Evolutionary conservation across 2,329 filamentous ascomycete genomes (phyloP).

Genomic region (Xylariaceae sp.): DNA sequence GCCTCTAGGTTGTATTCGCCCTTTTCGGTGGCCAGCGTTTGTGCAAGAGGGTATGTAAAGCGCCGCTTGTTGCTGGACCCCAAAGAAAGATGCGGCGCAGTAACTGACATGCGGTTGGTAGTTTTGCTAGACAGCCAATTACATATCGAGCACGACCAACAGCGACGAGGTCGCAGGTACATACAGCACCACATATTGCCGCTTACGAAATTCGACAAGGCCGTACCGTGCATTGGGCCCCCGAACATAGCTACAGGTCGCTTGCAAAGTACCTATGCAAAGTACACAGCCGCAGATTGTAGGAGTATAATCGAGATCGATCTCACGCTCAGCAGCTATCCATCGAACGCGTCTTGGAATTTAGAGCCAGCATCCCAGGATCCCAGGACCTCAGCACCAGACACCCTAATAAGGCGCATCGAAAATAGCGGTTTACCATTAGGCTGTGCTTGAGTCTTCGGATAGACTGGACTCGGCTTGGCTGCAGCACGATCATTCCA

Average conservation of each 20-base stretch:
- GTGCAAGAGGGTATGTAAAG: constrained; percentile 4
- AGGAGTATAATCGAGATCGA: background rate
- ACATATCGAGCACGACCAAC: constrained; percentile 10
- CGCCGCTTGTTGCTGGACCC: constrained; percentile 5
- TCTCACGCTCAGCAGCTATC: too few relatives aligned
- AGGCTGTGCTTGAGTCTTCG: too few relatives aligned
- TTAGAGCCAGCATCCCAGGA: too few relatives aligned
- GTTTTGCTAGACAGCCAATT: constrained; percentile 4
- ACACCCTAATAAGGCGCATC: constrained; percentile 1
- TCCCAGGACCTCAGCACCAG: too few relatives aligned
- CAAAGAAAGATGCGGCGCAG: too few relatives aligned
- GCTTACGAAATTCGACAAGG: constrained; percentile 12
- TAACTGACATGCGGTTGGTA: constrained; percentile 1
- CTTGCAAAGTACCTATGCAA: background rate
- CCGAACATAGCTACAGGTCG: too few relatives aligned
- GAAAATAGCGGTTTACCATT: background rate
- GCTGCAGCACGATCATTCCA: constrained; percentile 10
- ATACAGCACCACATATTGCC: constrained; percentile 13
- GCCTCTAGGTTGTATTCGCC: constrained; percentile 14
- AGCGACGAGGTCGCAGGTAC: constrained; percentile 8
- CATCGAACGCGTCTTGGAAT: too few relatives aligned
- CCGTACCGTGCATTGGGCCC: background rate
- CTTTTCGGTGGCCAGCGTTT: constrained; percentile 3
- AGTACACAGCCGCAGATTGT: background rate
- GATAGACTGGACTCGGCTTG: constrained; percentile 11